Evolutionary conservation across 1,139 yeast species (phyloP), one percentile per base, ranked within the genome.

Genomic region (Taphrina flavorubra): DNA sequence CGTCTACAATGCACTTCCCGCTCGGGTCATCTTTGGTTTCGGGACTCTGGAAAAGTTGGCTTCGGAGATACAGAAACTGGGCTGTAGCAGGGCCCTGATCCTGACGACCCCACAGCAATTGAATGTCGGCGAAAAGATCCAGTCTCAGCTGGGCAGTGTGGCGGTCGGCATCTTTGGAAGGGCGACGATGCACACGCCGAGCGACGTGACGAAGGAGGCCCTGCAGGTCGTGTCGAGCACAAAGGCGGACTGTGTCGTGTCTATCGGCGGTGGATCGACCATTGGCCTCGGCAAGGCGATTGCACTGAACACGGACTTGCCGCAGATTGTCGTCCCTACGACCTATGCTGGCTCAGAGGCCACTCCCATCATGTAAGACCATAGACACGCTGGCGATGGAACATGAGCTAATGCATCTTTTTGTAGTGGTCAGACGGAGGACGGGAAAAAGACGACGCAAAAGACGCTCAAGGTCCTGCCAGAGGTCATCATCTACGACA

Each of bases 111-210:
- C 65, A 25, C 55, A 57, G 39, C 68, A 58, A 31, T 57, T 46
- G 7, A 18, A 42, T n/a, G 39, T 37, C 20, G 68, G 63, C 40
- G 57, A 65, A 18, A 31, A 39, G 14, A 20, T 65, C 37, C 37
- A 47, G 57, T n/a, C 13, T 6, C 44, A 56, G 40, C 42, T 65
- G 44, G 56, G 59, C 40, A 36, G n/a, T 6, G 5, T 20, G 16
- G 44, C 51, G 34, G 64, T 53, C 14, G 68, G 68, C 14, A 37
- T 44, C 40, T 65, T 58, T 47, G 31, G 36, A 13, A 25, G 46
- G 16, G 68, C 68, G 39, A 58, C 65, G 20, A 65, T 65, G 68
- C 68, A 65, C 44, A 65, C 68, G 13, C 68, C 68, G 16, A 34
- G 39, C 51, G 58, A 57, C 39, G 18, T 65, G 47, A 65, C 68